A percentile compares a stretch with the other conserved stretches of the same genome.
Conservation (phyloP, 1,284 basidiomycete genomes). For the Leccinum subspadiceum region DNA sequence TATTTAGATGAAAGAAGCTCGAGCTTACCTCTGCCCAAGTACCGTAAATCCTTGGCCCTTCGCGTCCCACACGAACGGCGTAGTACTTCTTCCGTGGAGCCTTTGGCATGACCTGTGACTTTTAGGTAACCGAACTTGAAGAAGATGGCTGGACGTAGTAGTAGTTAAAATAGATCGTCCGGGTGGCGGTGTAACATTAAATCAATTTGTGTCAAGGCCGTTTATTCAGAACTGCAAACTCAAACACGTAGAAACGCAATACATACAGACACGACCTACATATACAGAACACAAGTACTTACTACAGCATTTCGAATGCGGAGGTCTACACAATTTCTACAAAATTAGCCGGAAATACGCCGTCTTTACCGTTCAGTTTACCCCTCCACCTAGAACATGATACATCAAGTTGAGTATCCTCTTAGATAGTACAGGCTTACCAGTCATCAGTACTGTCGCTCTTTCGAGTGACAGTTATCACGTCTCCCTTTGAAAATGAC, state of each 20-base stretch:
- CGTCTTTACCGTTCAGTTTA: slow-evolving; percentile 44
- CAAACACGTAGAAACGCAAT: neutral
- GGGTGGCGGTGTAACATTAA: neutral
- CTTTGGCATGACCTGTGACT: slow-evolving; percentile 30
- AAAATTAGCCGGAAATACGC: slow-evolving; percentile 66
- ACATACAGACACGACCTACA: neutral
- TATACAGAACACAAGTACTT: neutral
- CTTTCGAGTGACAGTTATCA: slow-evolving; percentile 74
- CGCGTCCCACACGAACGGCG: slow-evolving; percentile 52
- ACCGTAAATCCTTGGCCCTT: slow-evolving; percentile 51
- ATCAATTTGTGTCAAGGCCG: too few species aligned
- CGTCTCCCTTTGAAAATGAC: slow-evolving; percentile 81
- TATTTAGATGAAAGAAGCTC: neutral
- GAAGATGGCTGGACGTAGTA: neutral
- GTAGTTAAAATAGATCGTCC: neutral
- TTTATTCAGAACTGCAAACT: too few species aligned
- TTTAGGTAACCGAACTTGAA: neutral
- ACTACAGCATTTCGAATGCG: neutral
- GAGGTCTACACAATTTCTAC: slow-evolving; percentile 48
- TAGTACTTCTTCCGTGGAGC: slow-evolving; percentile 48
- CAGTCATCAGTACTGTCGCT: slow-evolving; percentile 79
- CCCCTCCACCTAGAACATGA: slow-evolving; percentile 67
- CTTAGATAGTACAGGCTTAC: slow-evolving; percentile 39
- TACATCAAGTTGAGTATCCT: slow-evolving; percentile 2
- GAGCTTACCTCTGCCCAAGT: slow-evolving; percentile 53